A percentile compares a stretch with the other conserved stretches of the same genome.
These are phyloP conservation scores for Sporisorium reilianum DNA, from an alignment of 1,284 basidiomycete species.

Conservation along the genomic window DNA sequence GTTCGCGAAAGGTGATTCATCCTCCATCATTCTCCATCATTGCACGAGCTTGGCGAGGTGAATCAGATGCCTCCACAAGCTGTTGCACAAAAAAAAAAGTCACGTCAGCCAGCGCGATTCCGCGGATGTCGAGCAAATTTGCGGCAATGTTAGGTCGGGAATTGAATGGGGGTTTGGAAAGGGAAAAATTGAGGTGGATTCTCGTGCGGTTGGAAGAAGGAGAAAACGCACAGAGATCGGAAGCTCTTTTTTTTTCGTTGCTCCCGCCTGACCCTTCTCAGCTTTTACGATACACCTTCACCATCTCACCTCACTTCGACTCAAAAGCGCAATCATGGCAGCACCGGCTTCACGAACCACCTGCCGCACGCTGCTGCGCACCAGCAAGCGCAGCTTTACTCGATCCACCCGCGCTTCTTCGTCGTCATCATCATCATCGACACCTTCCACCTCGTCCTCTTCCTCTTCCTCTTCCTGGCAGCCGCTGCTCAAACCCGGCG, in stretches of 20 bases:
- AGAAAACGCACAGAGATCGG: background rate
- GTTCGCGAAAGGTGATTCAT: slow-evolving; percentile 1
- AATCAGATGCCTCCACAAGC: no score
- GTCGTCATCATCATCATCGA: slow-evolving; percentile 11
- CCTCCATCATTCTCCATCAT: no score
- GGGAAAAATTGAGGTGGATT: background rate
- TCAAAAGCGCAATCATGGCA: slow-evolving; percentile 21
- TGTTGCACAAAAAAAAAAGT: background rate
- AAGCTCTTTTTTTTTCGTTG: background rate
- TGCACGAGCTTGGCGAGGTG: background rate
- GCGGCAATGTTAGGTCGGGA: background rate
- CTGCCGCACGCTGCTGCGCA: slow-evolving; percentile 5
- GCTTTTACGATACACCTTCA: background rate
- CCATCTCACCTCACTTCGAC: background rate
- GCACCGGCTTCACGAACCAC: slow-evolving; percentile 14
- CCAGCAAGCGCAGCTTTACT: slow-evolving; percentile 7
- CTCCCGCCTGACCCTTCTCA: slow-evolving; percentile 2
- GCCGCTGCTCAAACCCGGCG: slow-evolving; percentile 76
- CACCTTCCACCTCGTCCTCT: slow-evolving; percentile 5
- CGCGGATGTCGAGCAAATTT: slow-evolving; percentile 12
- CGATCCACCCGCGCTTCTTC: slow-evolving; percentile 18
- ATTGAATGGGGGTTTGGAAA: no score
- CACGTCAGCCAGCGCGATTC: slow-evolving; percentile 12
- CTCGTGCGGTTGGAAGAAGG: slow-evolving; percentile 42
- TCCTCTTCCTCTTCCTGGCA: slow-evolving; percentile 57